Conservation (phyloP, 23 red algal genomes). For the Gracilaria domingensis region DNA sequence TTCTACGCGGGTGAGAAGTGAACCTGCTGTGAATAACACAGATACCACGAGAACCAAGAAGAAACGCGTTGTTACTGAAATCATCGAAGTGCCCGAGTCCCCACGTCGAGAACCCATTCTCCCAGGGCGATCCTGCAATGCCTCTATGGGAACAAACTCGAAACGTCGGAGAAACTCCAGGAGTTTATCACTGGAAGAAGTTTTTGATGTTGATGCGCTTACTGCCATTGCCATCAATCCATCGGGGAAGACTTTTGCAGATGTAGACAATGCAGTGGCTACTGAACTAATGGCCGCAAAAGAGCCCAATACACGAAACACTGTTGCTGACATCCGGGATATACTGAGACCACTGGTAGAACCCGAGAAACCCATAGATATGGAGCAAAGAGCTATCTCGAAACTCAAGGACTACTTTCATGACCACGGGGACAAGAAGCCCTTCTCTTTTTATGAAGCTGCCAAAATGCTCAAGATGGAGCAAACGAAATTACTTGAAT, state of each 20-base stretch:
- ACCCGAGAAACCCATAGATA: constrained; percentile 8
- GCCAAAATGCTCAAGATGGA: constrained; percentile 28
- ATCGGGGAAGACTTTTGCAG: constrained; percentile 9
- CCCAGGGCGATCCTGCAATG: background rate
- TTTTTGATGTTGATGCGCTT: constrained; percentile 29
- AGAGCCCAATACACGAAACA: too few relatives aligned
- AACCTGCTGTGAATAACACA: background rate
- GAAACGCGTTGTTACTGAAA: background rate
- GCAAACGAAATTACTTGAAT: background rate
- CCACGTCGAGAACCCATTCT: background rate
- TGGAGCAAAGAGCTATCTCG: constrained; percentile 10
- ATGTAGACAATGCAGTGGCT: background rate
- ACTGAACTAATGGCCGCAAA: background rate
- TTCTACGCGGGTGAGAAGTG: background rate
- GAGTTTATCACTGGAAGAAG: background rate
- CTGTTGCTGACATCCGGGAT: background rate
- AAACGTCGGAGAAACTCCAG: background rate
- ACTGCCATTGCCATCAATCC: constrained; percentile 16
- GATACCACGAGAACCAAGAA: background rate
- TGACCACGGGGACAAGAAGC: background rate
- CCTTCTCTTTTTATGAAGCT: constrained; percentile 24
- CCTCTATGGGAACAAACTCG: background rate
- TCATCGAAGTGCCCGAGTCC: constrained; percentile 12
- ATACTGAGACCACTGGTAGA: background rate
- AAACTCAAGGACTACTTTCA: constrained; percentile 3